Conservation (phyloP, 1,284 basidiomycete species). For the Ceratobasidium sp. region DNA sequence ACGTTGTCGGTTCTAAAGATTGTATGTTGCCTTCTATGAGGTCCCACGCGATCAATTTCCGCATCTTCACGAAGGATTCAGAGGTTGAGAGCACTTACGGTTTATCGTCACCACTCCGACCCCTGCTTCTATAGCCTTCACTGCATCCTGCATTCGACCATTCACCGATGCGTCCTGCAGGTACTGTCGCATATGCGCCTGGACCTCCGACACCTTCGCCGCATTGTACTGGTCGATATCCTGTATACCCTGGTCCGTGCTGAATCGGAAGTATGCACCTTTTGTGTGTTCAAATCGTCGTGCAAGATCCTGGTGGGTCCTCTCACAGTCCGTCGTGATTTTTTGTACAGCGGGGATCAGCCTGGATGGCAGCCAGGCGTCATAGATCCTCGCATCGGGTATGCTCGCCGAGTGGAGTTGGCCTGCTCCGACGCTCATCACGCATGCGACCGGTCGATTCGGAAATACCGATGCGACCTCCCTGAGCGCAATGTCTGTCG, state of each 20-base stretch:
- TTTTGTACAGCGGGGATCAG: background rate
- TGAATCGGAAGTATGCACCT: slow-evolving; percentile 22
- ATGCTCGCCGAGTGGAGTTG: background rate
- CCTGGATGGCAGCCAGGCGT: background rate
- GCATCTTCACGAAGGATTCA: too few species aligned
- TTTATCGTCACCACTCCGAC: background rate
- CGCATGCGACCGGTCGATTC: background rate
- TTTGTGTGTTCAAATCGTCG: background rate
- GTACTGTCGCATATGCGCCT: background rate
- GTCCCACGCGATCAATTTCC: background rate
- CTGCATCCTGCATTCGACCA: too few species aligned
- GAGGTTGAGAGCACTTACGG: too few species aligned
- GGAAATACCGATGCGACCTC: background rate
- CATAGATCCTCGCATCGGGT: background rate
- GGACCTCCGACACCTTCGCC: background rate
- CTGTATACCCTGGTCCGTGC: slow-evolving; percentile 7
- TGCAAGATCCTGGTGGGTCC: background rate
- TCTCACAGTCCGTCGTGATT: slow-evolving; percentile 19
- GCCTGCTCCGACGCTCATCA: slow-evolving; percentile 22
- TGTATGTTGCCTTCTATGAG: background rate
- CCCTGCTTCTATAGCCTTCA: background rate
- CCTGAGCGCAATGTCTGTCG: background rate
- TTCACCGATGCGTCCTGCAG: too few species aligned
- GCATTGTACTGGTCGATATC: background rate
- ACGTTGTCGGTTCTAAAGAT: background rate